phyloP scores from a whole-genome alignment of 192 early-diverging fungal genomes.

The Dimargaris verticillata region DNA sequence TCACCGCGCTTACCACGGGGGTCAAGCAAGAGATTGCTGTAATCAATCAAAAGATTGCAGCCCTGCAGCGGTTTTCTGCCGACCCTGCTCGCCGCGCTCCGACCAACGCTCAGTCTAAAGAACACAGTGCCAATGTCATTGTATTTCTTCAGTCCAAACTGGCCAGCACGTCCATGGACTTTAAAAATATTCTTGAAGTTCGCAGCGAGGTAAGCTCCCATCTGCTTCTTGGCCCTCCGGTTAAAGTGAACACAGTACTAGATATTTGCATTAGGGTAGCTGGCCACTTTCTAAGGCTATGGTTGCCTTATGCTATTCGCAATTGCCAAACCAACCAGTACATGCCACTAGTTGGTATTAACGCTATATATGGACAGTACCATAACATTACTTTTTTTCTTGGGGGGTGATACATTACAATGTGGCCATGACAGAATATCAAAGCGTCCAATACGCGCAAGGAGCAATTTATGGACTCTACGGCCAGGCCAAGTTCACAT shows the following conservation, averaged over 20 bases:
- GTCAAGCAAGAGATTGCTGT: conserved; percentile 95
- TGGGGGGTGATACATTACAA: too few species aligned
- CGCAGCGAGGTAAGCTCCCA: conserved; percentile 44
- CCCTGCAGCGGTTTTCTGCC: conserved; percentile 47
- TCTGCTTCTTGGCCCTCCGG: background rate
- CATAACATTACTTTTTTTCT: too few species aligned
- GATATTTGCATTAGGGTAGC: too few species aligned
- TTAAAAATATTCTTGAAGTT: conserved; percentile 93
- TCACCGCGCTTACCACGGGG: conserved; percentile 41
- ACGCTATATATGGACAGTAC: too few species aligned
- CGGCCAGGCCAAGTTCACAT: background rate
- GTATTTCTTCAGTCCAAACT: conserved; percentile 80
- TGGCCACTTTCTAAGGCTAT: too few species aligned
- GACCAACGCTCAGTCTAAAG: conserved; percentile 50
- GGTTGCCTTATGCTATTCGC: too few species aligned
- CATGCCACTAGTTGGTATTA: too few species aligned
- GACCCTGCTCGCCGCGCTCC: conserved; percentile 11
- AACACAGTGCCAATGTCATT: conserved; percentile 88
- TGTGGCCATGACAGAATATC: conserved; percentile 47
- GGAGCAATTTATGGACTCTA: conserved; percentile 68
- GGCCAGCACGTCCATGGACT: conserved; percentile 72
- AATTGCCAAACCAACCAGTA: too few species aligned
- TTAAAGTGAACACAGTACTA: too few species aligned
- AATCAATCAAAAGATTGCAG: conserved; percentile 83
- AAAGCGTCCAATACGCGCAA: conserved; percentile 74